phyloP scores from a whole-genome alignment of 116 monocot genomes.

The Phalaenopsis hybrid region DNA sequence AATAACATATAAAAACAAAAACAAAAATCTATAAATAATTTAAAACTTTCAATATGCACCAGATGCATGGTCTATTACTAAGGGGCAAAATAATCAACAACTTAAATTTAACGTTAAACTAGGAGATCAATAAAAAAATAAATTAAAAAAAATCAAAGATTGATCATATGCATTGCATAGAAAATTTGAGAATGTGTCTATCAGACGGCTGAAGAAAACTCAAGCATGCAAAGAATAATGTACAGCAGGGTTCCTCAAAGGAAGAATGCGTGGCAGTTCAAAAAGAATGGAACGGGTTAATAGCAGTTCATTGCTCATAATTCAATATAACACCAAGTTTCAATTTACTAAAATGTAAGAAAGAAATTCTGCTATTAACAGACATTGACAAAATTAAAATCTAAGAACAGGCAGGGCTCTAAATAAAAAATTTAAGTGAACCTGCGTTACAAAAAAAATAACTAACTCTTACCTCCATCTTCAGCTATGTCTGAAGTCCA shows the following conservation, averaged over 20 bases:
- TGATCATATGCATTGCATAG: background rate
- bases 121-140: no score
- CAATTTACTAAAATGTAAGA: background rate
- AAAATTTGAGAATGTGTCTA: background rate
- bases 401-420: background rate
- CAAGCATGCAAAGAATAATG: background rate
- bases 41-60: no score
- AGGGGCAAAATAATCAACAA: no score
- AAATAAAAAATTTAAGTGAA: background rate
- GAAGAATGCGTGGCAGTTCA: no score
- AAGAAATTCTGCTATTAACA: background rate
- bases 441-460: background rate
- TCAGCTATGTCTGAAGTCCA: slow-evolving; percentile 38
- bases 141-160: background rate
- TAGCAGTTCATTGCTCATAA: background rate
- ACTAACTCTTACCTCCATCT: slow-evolving; percentile 23
- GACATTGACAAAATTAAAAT: background rate
- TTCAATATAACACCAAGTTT: background rate
- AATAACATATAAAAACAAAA: no score
- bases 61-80: no score
- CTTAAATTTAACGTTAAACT: no score
- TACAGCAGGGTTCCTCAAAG: no score
- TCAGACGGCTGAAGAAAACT: background rate
- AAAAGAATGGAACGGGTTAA: background rate
- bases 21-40: no score